Evolutionary conservation across 495 filamentous ascomycete species (phyloP).

Genomic region (Aspergillus leporis): DNA sequence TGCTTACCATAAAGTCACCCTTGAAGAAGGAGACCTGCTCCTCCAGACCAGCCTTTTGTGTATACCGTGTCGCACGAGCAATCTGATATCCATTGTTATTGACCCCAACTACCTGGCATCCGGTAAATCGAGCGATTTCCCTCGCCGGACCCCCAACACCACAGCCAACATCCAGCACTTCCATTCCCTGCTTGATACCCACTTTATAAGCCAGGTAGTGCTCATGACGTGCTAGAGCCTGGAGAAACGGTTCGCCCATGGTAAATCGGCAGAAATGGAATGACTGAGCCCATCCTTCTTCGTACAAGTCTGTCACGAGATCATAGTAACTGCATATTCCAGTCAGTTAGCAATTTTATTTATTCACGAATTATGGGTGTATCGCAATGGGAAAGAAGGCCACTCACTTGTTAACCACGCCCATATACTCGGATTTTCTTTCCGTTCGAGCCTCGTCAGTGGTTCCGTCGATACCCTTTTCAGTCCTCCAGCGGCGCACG

Average conservation of each 20-base stretch:
- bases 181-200: neutral
- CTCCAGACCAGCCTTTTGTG: slow-evolving; percentile 1
- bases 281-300: slow-evolving; percentile 10
- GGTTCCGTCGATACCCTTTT: slow-evolving; percentile 5
- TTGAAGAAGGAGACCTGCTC: slow-evolving; percentile 9
- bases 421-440: slow-evolving; percentile 8
- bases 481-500: slow-evolving; percentile 4
- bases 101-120: slow-evolving; percentile 5
- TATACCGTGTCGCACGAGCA: slow-evolving; percentile 2
- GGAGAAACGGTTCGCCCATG: slow-evolving; percentile 5
- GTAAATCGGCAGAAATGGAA: slow-evolving; percentile 8
- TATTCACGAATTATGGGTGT: neutral
- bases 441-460: slow-evolving; percentile 8
- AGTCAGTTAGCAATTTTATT: neutral
- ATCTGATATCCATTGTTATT: slow-evolving; percentile 11
- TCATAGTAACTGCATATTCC: neutral
- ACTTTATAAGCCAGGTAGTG: slow-evolving; percentile 8
- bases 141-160: slow-evolving; percentile 4
- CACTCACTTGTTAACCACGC: slow-evolving; percentile 10
- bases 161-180: slow-evolving; percentile 8
- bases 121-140: slow-evolving; percentile 7
- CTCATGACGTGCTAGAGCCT: slow-evolving; percentile 7
- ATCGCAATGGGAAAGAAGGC: neutral
- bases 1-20: slow-evolving; percentile 9
- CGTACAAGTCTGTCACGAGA: slow-evolving; percentile 7